Conservation (phyloP, 2,329 filamentous ascomycete species). For the Botrytis porri region DNA sequence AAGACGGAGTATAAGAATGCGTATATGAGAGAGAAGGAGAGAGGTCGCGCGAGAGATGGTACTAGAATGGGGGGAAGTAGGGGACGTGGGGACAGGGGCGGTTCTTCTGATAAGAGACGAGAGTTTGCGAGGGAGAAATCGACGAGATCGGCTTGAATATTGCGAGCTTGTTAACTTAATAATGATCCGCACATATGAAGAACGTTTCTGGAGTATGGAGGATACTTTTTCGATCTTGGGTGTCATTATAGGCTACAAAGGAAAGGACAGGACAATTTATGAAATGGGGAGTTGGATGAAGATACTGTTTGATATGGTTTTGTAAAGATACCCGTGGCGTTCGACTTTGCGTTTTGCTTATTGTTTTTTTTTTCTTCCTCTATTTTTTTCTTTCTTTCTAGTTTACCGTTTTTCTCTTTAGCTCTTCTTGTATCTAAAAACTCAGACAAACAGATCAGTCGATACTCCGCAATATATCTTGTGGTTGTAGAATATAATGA, state of each 20-base stretch:
- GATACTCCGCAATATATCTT: too few species aligned
- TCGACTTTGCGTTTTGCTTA: not conserved
- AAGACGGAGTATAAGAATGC: not conserved
- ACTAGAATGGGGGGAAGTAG: not conserved
- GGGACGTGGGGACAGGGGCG: not conserved
- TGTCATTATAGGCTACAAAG: not conserved
- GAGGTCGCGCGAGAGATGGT: not conserved
- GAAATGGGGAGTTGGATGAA: not conserved
- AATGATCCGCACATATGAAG: not conserved
- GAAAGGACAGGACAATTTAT: too few species aligned
- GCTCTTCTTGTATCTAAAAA: not conserved
- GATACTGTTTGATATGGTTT: not conserved
- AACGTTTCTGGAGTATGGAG: not conserved
- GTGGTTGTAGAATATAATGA: conserved; percentile 1
- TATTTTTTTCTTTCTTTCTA: not conserved
- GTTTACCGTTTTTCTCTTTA: not conserved
- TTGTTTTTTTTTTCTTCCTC: not conserved
- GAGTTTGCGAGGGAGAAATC: not conserved
- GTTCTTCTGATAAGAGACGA: not conserved
- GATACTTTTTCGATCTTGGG: too few species aligned
- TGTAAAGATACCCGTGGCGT: not conserved
- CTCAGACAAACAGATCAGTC: not conserved
- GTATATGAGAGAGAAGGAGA: not conserved
- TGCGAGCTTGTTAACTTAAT: not conserved
- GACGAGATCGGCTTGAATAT: not conserved